Conservation (phyloP, 768 basidiomycete species). For the Lyophyllum atratum region DNA sequence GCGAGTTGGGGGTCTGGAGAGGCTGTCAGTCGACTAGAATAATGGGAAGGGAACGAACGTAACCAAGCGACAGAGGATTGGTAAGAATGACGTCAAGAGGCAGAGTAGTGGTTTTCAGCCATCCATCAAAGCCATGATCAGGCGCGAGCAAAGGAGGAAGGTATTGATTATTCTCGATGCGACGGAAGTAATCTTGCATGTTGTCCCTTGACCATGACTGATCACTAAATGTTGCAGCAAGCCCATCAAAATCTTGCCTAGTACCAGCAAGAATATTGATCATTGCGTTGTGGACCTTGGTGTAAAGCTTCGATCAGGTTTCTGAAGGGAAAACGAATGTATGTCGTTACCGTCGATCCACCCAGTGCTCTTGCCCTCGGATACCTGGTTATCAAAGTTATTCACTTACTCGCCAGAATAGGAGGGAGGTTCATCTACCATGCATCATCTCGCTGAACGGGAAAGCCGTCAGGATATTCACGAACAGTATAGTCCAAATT, state of each 20-base stretch:
- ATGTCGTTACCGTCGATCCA: constrained; percentile 32
- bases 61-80: constrained; percentile 25
- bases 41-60: neutral
- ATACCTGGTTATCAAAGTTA: too few species aligned
- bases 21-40: neutral
- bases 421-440: constrained; percentile 15
- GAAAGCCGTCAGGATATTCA: constrained; percentile 28
- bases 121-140: constrained; percentile 32
- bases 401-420: too few species aligned
- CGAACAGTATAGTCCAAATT: constrained; percentile 29
- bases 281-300: constrained; percentile 33
- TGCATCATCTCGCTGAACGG: constrained; percentile 21
- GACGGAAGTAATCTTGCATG: constrained; percentile 32
- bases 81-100: constrained; percentile 21
- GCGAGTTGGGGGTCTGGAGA: constrained; percentile 24
- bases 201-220: constrained; percentile 27
- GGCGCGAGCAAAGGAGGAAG: constrained; percentile 10
- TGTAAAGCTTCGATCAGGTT: too few species aligned
- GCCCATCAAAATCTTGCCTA: constrained; percentile 26
- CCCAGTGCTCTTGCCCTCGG: constrained; percentile 30
- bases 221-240: constrained; percentile 27
- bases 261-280: constrained; percentile 29
- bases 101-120: constrained; percentile 27
- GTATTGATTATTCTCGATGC: constrained; percentile 27
- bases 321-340: too few species aligned